Evolutionary conservation across 257 asterid genomes (phyloP).

Genomic region (Eustoma russellianum): DNA sequence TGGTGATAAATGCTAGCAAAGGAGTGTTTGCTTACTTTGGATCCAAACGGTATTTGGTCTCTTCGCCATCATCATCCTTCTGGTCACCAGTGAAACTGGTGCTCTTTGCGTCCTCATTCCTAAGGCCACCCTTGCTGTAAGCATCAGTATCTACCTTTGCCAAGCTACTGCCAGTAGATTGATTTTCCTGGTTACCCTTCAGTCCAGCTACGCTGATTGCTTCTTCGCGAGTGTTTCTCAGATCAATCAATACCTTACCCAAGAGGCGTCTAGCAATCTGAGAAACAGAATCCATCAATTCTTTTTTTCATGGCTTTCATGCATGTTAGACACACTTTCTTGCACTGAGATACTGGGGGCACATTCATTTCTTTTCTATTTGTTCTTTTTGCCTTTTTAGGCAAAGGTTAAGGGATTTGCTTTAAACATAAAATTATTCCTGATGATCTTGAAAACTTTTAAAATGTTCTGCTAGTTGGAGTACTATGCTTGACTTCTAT

Average conservation of each 20-base stretch:
- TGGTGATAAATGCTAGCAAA: not conserved
- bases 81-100: constrained; percentile 80
- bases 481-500: too few relatives aligned
- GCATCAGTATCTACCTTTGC: constrained; percentile 53
- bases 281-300: constrained; percentile 4
- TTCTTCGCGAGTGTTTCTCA: constrained; percentile 85
- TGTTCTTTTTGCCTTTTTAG: not conserved
- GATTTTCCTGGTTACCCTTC: constrained; percentile 52
- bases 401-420: not conserved
- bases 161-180: constrained; percentile 20
- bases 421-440: not conserved
- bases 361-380: too few relatives aligned
- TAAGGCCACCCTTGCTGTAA: constrained; percentile 34
- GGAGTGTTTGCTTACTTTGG: constrained; percentile 44
- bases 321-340: too few relatives aligned
- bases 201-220: constrained; percentile 79
- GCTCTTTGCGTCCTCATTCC: constrained; percentile 57
- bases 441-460: too few relatives aligned
- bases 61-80: constrained; percentile 84
- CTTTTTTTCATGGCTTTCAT: too few relatives aligned
- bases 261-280: constrained; percentile 91
- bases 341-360: too few relatives aligned
- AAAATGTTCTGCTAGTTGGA: too few relatives aligned
- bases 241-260: constrained; percentile 83
- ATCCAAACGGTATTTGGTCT: constrained; percentile 87